Conservation (phyloP, 148 eudicot species). For the Nyssa sinensis region DNA sequence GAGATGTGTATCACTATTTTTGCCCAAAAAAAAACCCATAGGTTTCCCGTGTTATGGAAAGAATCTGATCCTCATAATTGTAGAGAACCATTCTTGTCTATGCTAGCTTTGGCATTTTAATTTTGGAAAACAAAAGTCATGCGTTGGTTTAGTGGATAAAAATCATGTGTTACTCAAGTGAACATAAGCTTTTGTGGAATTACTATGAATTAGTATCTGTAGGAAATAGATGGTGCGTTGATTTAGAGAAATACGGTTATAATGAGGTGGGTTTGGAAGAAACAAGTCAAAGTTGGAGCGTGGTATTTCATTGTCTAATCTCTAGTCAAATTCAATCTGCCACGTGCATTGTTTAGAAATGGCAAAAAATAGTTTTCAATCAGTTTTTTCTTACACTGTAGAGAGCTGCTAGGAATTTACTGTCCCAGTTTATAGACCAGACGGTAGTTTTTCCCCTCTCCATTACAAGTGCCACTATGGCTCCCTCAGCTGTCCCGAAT, state of each 20-base stretch:
- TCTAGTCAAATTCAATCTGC: too few relatives aligned
- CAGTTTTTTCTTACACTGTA: constrained; percentile 63
- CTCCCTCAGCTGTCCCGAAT: constrained; percentile 70
- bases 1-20: background rate
- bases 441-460: constrained; percentile 65
- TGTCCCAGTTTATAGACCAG: constrained; percentile 77
- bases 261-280: background rate
- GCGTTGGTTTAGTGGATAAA: background rate
- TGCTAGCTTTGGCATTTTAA: background rate
- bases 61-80: background rate
- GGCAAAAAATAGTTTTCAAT: background rate
- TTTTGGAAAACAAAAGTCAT: background rate
- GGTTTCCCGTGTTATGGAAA: background rate
- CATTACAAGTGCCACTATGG: constrained; percentile 68
- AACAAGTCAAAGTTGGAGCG: background rate
- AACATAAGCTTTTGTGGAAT: background rate
- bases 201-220: background rate
- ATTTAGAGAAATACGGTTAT: background rate
- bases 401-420: constrained; percentile 66
- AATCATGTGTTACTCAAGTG: background rate
- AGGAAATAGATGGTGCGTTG: background rate
- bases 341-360: background rate
- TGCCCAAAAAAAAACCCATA: background rate
- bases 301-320: background rate
- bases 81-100: background rate